Evolutionary conservation across 2,329 filamentous ascomycete genomes (phyloP), one percentile per base, ranked within the genome.

Genomic region (Fusarium avenaceum): DNA sequence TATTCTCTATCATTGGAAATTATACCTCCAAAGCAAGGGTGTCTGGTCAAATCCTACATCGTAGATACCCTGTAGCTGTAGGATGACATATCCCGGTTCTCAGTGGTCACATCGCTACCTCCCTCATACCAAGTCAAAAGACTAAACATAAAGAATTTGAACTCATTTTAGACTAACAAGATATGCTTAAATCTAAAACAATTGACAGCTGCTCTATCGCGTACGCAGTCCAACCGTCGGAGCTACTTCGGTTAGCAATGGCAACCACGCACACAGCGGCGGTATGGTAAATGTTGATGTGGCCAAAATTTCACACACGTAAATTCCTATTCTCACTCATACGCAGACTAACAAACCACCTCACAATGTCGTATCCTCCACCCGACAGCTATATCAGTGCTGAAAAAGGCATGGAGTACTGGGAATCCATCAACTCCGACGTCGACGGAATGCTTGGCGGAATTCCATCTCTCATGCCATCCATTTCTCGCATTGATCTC

Each of bases 401-500:
- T 3, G 75, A 75, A 14, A 78, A 80, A 46, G 78, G 80, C 15
- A 77, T 77, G 17, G 72, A 75, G 24, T 87, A 87, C 75, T 87
- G 85, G 85, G 74, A 84, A 52, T 71, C 74, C 22, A 72, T 83
- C 52, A 76, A 78, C 3, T 80, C 83, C 42, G 79, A 83, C 50
- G 78, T 82, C 46, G 86, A 91, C 72, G 92, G 93, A 74, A 94
- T 96, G 90, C 89, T 97, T 2, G 94, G 93, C 64, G 92, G 94
- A 78, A 94, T 96, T 89, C 88, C 97, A 2, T 92, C 93, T 66
- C 92, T 94, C 79, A 82, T 82, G 59, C 76, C 81, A 0, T 70
- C 73, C 0, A 59, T 91, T 65, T 89, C 87, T 5, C 84, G 86
- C 48, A 86, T 90, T 53, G 91, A 93, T 74, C 82, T 93, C 1